These are phyloP conservation scores for Ceratocystis alfenasii DNA, from an alignment of 2,329 filamentous ascomycete genomes.

Conservation along the genomic window DNA sequence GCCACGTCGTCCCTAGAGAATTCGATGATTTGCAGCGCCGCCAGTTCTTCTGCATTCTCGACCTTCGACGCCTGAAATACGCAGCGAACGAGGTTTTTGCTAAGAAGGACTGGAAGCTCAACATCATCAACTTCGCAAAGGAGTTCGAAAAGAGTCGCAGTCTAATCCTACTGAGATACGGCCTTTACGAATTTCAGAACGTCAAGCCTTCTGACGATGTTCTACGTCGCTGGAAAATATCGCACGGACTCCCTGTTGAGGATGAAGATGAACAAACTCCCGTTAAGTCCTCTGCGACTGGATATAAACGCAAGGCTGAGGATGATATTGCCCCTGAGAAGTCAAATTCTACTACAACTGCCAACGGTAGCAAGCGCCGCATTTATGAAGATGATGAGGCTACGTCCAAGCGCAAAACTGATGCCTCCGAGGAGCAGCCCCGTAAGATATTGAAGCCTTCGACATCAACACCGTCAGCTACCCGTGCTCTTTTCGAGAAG, in stretches of 20 bases:
- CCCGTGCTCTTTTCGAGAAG: conserved; percentile 46
- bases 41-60: conserved; percentile 52
- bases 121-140: conserved; percentile 50
- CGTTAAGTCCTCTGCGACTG: conserved; percentile 29
- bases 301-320: conserved; percentile 45
- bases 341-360: conserved; percentile 25
- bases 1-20: conserved; percentile 44
- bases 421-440: conserved; percentile 39
- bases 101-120: conserved; percentile 51
- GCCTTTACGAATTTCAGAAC: conserved; percentile 51
- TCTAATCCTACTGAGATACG: conserved; percentile 49
- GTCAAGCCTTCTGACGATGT: conserved; percentile 47
- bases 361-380: conserved; percentile 40
- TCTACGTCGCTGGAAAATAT: conserved; percentile 46
- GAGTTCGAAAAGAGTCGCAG: conserved; percentile 53
- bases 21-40: conserved; percentile 48
- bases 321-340: conserved; percentile 36
- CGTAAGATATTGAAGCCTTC: conserved; percentile 39
- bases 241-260: conserved; percentile 41
- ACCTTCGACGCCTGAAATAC: conserved; percentile 49
- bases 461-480: conserved; percentile 37
- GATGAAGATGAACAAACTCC: conserved; percentile 28
- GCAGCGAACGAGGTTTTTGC: conserved; percentile 48
- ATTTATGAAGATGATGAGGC: conserved; percentile 32
- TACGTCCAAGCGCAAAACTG: conserved; percentile 28